phyloP scores from a whole-genome alignment of 2,329 filamentous ascomycete genomes.

The Aspergillaceae sp. region DNA sequence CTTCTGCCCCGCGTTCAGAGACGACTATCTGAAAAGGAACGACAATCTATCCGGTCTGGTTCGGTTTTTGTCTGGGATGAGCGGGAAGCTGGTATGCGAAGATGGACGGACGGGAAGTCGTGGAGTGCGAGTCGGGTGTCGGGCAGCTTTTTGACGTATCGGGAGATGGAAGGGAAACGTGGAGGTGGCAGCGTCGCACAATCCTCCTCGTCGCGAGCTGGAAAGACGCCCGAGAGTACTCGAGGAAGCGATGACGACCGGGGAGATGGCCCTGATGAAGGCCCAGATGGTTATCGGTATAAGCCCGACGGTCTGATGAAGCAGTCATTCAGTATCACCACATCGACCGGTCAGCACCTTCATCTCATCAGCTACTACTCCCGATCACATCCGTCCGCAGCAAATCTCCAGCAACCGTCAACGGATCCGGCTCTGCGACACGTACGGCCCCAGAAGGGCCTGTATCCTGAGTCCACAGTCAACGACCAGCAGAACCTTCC shows the following conservation, averaged over 20 bases:
- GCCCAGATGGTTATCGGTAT: conserved; percentile 82
- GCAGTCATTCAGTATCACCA: conserved; percentile 98
- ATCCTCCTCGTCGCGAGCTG: conserved; percentile 47
- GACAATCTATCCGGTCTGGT: conserved; percentile 88
- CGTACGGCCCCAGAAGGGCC: conserved; percentile 81
- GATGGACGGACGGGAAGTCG: conserved; percentile 98
- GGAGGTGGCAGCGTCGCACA: conserved; percentile 69
- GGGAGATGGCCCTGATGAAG: conserved; percentile 58
- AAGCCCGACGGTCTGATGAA: conserved; percentile 98
- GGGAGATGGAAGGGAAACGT: conserved; percentile 98
- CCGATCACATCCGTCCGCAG: conserved; percentile 62
- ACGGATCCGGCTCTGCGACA: conserved; percentile 70
- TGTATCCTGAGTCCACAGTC: conserved; percentile 94
- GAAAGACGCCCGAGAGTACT: conserved; percentile 75
- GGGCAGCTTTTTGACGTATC: conserved; percentile 92
- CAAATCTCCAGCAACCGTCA: conserved; percentile 70
- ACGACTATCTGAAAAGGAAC: conserved; percentile 89
- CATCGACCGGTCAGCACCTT: conserved; percentile 77
- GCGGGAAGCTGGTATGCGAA: conserved; percentile 91
- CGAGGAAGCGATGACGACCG: conserved; percentile 76
- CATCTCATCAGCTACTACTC: conserved; percentile 98
- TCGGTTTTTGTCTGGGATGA: conserved; percentile 99
- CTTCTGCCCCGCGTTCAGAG: conserved; percentile 85
- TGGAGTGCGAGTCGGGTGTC: conserved; percentile 98
- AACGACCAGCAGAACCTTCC: conserved; percentile 75